These are phyloP conservation scores for Blastobotrys serpentis DNA, from an alignment of 1,139 yeast species.

Conservation along the genomic window DNA sequence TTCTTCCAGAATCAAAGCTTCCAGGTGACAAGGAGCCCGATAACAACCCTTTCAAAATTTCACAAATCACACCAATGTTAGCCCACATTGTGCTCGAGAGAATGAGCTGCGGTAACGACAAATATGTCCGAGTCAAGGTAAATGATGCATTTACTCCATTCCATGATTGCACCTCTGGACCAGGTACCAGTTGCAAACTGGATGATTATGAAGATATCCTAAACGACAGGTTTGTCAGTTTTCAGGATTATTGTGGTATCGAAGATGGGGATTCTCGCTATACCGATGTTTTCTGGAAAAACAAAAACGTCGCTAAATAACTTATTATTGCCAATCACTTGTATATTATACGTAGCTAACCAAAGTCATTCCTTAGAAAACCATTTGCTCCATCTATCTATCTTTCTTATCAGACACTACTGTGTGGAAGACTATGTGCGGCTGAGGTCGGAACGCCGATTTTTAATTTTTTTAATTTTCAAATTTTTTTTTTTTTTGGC, in stretches of 20 bases:
- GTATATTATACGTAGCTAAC: too few relatives aligned
- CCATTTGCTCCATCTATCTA: too few relatives aligned
- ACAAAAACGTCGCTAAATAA: neutral
- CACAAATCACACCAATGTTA: conserved; percentile 56
- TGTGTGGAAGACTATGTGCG: too few relatives aligned
- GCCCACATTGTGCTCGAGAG: conserved; percentile 56
- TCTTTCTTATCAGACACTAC: too few relatives aligned
- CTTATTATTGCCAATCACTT: too few relatives aligned
- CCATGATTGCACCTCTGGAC: conserved; percentile 53
- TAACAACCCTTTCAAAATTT: conserved; percentile 47
- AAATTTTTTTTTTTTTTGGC: conserved; percentile 1
- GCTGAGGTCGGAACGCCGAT: too few relatives aligned
- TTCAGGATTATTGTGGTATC: neutral
- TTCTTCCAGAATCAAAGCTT: conserved; percentile 41
- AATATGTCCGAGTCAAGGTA: conserved; percentile 52
- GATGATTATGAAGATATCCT: conserved; percentile 8
- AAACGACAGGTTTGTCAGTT: neutral
- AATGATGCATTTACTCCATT: conserved; percentile 64
- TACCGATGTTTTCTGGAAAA: conserved; percentile 5
- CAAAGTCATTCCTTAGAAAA: too few relatives aligned
- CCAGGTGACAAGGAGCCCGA: conserved; percentile 42
- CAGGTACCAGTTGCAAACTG: conserved; percentile 30
- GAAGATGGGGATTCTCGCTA: neutral
- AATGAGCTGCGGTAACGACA: conserved; percentile 40
- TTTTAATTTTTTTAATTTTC: neutral